phyloP scores from a whole-genome alignment of 768 basidiomycete genomes.

The Auricularia heimuer region DNA sequence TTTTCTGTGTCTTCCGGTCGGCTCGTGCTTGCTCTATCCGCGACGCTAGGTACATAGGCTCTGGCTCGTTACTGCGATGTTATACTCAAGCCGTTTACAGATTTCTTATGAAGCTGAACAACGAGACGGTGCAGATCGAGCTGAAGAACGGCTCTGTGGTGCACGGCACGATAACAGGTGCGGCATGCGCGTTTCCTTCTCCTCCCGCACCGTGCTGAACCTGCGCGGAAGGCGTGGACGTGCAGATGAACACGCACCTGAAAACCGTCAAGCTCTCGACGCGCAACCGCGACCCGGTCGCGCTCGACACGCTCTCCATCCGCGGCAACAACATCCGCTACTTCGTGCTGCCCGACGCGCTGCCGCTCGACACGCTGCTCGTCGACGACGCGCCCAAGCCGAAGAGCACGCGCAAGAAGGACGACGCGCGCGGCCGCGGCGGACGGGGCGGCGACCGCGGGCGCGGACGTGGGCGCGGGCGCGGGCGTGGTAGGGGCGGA shows the following conservation, averaged over 20 bases:
- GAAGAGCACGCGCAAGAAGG: constrained; percentile 79
- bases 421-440: constrained; percentile 56
- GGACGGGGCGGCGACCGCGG: constrained; percentile 39
- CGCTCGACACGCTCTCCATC: constrained; percentile 86
- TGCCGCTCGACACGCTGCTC: constrained; percentile 91
- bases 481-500: constrained; percentile 44
- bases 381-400: constrained; percentile 98
- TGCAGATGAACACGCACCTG: constrained; percentile 98
- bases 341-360: constrained; percentile 93
- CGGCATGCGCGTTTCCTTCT: constrained; percentile 16
- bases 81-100: constrained; percentile 29
- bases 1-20: too few species aligned
- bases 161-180: constrained; percentile 95
- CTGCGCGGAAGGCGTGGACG: constrained; percentile 71
- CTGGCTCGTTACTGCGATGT: constrained; percentile 7
- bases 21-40: background rate
- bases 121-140: constrained; percentile 97
- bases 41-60: constrained; percentile 4
- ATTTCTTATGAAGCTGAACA: constrained; percentile 99
- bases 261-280: constrained; percentile 97
- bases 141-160: constrained; percentile 95
- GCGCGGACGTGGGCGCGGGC: constrained; percentile 41
- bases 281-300: constrained; percentile 76
- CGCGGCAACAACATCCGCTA: constrained; percentile 96
- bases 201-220: constrained; percentile 1